Conservation (phyloP, 2,329 filamentous ascomycete genomes). For the Parafenestella ontariensis region DNA sequence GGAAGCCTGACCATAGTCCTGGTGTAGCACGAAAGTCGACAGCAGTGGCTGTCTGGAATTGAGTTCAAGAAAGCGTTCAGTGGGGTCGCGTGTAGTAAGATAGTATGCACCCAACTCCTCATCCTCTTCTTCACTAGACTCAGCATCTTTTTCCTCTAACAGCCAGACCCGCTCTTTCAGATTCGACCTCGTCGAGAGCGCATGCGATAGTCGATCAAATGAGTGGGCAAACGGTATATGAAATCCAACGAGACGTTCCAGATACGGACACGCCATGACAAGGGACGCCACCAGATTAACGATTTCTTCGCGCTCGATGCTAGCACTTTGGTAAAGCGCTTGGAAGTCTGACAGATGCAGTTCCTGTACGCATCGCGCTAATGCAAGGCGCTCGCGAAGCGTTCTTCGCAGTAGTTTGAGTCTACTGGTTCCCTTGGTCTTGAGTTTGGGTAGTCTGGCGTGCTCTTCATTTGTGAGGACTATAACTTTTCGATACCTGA, state of each 20-base stretch:
- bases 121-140: slow-evolving; percentile 42
- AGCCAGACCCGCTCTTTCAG: slow-evolving; percentile 65
- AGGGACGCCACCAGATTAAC: slow-evolving; percentile 62
- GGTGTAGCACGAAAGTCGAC: slow-evolving; percentile 60
- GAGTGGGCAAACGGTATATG: slow-evolving; percentile 60
- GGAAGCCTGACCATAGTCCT: slow-evolving; percentile 38
- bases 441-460: slow-evolving; percentile 45
- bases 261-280: slow-evolving; percentile 65
- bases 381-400: slow-evolving; percentile 57
- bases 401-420: slow-evolving; percentile 63
- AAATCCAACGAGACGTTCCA: slow-evolving; percentile 63
- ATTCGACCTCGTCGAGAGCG: slow-evolving; percentile 61
- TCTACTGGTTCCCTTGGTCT: slow-evolving; percentile 57
- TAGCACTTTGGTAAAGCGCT: slow-evolving; percentile 42
- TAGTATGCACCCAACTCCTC: slow-evolving; percentile 33
- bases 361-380: slow-evolving; percentile 62
- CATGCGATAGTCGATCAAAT: slow-evolving; percentile 63
- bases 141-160: slow-evolving; percentile 41
- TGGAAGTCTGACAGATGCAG: slow-evolving; percentile 61
- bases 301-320: slow-evolving; percentile 57
- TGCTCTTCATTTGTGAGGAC: slow-evolving; percentile 55
- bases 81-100: slow-evolving; percentile 55
- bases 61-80: slow-evolving; percentile 61
- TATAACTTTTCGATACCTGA: slow-evolving; percentile 59
- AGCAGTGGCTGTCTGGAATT: slow-evolving; percentile 61